Conservation (phyloP, 139 green algal genomes). For the Chlorella sp. region DNA sequence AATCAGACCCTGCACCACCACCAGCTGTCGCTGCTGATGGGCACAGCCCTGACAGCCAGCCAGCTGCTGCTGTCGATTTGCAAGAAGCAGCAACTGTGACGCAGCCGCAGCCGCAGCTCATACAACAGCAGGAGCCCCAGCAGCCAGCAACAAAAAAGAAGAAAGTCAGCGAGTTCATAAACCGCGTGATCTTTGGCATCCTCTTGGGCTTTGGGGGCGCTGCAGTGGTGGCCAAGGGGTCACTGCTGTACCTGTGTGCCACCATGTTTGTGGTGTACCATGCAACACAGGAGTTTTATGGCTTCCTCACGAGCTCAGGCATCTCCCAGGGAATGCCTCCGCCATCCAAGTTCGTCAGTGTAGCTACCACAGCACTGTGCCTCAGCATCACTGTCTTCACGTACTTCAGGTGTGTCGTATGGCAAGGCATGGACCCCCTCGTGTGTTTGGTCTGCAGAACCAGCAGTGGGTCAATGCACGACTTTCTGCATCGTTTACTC, state of each 20-base stretch:
- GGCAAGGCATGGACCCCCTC: no score
- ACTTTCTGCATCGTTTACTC: no score
- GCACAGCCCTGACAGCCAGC: no score
- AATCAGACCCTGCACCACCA: no score
- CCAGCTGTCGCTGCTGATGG: no score
- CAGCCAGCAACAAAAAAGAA: not conserved
- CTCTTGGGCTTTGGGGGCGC: constrained; percentile 49
- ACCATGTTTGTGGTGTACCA: constrained; percentile 66
- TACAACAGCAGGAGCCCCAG: not conserved
- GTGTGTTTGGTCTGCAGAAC: no score
- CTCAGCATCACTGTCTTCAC: constrained; percentile 51
- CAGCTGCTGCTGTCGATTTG: no score
- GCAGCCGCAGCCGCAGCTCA: no score
- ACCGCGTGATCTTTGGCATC: constrained; percentile 53
- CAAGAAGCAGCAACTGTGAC: no score
- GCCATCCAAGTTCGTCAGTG: constrained; percentile 49
- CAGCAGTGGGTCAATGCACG: no score
- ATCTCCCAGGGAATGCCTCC: constrained; percentile 58
- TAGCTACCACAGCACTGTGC: constrained; percentile 60
- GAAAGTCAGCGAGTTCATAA: constrained; percentile 35
- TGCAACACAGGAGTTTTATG: constrained; percentile 60
- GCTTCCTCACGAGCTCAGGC: constrained; percentile 54
- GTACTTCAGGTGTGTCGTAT: constrained; percentile 27
- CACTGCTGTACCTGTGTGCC: constrained; percentile 40
- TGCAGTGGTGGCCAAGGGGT: constrained; percentile 53